These are phyloP conservation scores for Darksidea phi DNA, from an alignment of 495 filamentous ascomycete genomes.

Conservation along the genomic window DNA sequence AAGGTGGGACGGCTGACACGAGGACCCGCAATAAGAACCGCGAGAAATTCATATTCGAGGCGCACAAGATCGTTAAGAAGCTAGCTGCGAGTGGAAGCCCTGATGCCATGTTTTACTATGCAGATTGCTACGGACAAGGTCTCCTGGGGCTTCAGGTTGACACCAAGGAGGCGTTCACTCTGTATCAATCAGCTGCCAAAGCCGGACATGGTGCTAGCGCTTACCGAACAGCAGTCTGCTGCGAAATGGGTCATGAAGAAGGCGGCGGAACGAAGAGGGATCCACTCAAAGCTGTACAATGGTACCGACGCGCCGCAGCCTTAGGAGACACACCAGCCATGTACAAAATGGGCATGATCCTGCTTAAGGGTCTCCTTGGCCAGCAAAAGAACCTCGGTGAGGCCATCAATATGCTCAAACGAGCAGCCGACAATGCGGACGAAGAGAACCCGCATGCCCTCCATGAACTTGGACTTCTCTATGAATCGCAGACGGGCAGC, in stretches of 20 bases:
- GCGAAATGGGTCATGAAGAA: conserved; percentile 92
- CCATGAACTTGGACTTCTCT: conserved; percentile 85
- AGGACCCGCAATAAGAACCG: conserved; percentile 71
- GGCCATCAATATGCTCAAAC: conserved; percentile 86
- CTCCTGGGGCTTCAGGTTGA: conserved; percentile 68
- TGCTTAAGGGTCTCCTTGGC: conserved; percentile 88
- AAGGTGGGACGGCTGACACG: conserved; percentile 67
- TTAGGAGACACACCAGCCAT: conserved; percentile 89
- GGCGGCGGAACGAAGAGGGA: conserved; percentile 90
- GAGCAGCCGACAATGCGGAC: conserved; percentile 85
- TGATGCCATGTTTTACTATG: conserved; percentile 92
- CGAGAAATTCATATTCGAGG: conserved; percentile 81
- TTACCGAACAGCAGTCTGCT: conserved; percentile 95
- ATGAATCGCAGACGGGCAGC: conserved; percentile 65
- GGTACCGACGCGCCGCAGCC: conserved; percentile 91
- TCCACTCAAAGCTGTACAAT: conserved; percentile 89
- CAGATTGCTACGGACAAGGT: conserved; percentile 84
- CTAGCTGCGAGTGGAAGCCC: conserved; percentile 64
- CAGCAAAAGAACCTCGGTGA: conserved; percentile 81
- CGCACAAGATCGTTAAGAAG: conserved; percentile 87
- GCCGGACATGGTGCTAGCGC: conserved; percentile 78
- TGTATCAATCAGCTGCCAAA: conserved; percentile 94
- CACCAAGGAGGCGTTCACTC: conserved; percentile 81
- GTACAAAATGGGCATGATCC: conserved; percentile 98
- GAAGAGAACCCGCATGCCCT: conserved; percentile 90